Evolutionary conservation across 192 early-diverging fungal genomes (phyloP), one percentile per base, ranked within the genome.

Genomic region (Nowakowskiella sp.): DNA sequence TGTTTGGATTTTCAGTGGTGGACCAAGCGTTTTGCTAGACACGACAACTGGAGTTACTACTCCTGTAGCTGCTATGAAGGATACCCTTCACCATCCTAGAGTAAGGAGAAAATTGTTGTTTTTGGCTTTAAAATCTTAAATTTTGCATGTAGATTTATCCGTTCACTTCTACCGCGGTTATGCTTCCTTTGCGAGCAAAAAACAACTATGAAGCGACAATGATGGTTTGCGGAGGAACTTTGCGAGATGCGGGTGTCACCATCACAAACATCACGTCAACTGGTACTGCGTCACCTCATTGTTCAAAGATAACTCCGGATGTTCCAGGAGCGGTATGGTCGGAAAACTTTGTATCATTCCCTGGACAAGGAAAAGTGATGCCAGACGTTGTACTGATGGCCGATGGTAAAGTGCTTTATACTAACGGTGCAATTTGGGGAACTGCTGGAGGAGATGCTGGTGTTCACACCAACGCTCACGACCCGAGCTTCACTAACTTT

Each of bases 101-200:
- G n/a, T n/a, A n/a, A n/a, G n/a, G n/a, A n/a, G n/a, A n/a, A n/a
- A n/a, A n/a, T n/a, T n/a, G n/a, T n/a, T n/a, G n/a, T n/a, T n/a
- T n/a, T n/a, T n/a, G n/a, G n/a, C n/a, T n/a, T n/a, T n/a, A n/a
- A n/a, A n/a, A n/a, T n/a, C n/a, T n/a, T n/a, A n/a, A n/a, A n/a
- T n/a, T n/a, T n/a, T n/a, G n/a, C n/a, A n/a, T n/a, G n/a, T 66
- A 30, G 57, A 66, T 66, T 42, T 67, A 61, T 31, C 68, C 66
- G 1, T 42, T 67, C 51, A 67, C 68, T 8, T 61, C 68, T 9
- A 31, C 51, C 21, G 23, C 28, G 29, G 42, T 60, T 39, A n/a
- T 67, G 4, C 53, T 70, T 2, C 68, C 68, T 19, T 53, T 70
- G 54, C 44, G 27, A 8, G 45, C 55, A 28, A 39, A 21, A 6